Evolutionary conservation across 2,329 filamentous ascomycete genomes (phyloP).

Genomic region (Phoma sp.): DNA sequence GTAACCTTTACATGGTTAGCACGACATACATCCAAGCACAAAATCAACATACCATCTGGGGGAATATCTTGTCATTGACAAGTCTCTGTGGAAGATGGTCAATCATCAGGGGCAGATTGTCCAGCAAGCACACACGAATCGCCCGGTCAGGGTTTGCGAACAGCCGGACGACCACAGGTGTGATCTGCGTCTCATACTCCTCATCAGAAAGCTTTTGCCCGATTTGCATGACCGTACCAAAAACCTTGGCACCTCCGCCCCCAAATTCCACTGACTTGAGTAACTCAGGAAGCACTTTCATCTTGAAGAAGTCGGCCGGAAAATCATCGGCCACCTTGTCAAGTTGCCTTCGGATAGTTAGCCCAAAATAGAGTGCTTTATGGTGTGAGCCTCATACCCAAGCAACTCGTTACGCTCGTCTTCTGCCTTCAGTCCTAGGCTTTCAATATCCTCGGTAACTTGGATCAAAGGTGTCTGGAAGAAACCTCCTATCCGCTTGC

Average conservation of each 20-base stretch:
- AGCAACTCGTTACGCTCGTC: constrained; percentile 85
- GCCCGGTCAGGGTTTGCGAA: constrained; percentile 93
- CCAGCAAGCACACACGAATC: constrained; percentile 86
- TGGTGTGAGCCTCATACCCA: constrained; percentile 54
- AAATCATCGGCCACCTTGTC: constrained; percentile 91
- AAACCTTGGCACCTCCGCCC: constrained; percentile 90
- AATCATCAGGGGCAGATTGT: constrained; percentile 89
- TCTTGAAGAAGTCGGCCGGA: constrained; percentile 96
- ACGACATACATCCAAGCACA: background rate
- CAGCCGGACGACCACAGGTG: constrained; percentile 82
- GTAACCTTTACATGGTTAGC: constrained; percentile 67
- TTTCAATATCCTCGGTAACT: constrained; percentile 90
- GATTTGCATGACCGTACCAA: constrained; percentile 88
- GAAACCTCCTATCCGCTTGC: constrained; percentile 79
- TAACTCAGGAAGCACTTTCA: constrained; percentile 92
- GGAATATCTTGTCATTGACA: constrained; percentile 96
- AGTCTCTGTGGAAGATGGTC: constrained; percentile 85
- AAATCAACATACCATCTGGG: constrained; percentile 71
- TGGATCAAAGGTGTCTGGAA: constrained; percentile 94
- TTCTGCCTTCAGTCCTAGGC: constrained; percentile 84
- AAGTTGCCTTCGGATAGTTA: constrained; percentile 63
- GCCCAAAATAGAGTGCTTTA: background rate
- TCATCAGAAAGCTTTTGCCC: constrained; percentile 84
- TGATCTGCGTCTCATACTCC: constrained; percentile 84
- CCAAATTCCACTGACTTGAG: constrained; percentile 99